Evolutionary conservation across 2,329 filamentous ascomycete species (phyloP).

Genomic region (Metarhizium album): DNA sequence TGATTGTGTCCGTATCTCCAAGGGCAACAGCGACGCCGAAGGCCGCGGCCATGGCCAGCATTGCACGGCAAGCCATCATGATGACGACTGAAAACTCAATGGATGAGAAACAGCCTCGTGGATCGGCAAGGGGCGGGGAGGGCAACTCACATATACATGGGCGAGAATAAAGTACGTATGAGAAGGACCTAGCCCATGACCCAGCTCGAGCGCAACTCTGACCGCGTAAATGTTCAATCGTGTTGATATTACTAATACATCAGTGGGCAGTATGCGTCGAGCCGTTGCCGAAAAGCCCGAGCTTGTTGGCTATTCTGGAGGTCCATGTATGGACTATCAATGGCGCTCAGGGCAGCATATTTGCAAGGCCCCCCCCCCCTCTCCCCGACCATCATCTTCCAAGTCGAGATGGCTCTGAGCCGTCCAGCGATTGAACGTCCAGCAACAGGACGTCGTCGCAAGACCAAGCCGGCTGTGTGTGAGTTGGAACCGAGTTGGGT

Average conservation of each 20-base stretch:
- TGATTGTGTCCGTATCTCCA: slow-evolving; percentile 43
- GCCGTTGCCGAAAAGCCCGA: background rate
- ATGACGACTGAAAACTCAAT: background rate
- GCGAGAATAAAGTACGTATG: background rate
- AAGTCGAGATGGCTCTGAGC: background rate
- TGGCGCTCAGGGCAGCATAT: background rate
- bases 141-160: background rate
- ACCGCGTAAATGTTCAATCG: background rate
- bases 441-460: too few species aligned
- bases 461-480: too few species aligned
- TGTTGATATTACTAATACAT: background rate
- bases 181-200: background rate
- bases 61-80: slow-evolving; percentile 16
- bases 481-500: background rate
- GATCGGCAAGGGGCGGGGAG: background rate
- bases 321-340: background rate
- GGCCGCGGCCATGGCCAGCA: slow-evolving; percentile 22
- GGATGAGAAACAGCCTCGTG: background rate
- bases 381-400: too few species aligned
- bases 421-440: background rate
- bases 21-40: slow-evolving; percentile 24
- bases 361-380: too few species aligned
- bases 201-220: background rate
- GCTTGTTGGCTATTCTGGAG: slow-evolving; percentile 1
- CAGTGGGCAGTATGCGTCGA: background rate